Evolutionary conservation across 345 rosid genomes (phyloP), one percentile per base, ranked within the genome.

Genomic region (Litchi chinensis): DNA sequence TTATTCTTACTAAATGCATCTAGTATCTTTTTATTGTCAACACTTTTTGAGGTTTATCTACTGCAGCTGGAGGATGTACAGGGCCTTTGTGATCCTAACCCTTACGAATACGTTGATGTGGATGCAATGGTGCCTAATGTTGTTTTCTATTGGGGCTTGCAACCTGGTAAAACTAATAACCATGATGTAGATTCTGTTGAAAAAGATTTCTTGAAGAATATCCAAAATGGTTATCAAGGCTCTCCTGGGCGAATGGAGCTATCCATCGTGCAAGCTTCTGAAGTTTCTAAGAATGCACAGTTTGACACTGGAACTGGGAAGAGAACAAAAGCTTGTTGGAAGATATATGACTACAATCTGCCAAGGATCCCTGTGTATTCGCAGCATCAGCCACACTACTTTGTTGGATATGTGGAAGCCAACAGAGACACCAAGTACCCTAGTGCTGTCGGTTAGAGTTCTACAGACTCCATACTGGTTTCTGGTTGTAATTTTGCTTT

Each of bases 1-100:
- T 16, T 72, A 8, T 56, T 72, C 50, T 57, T 70, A 16, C 6
- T 28, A 39, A 60, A n/a, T 68, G 24, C 50, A 68, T 68, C 18
- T n/a, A 8, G 12, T 56, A 50, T 16, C 63, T 52, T 11, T 28
- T 43, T 28, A 44, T 60, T 67, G 26, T 76, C 41, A 40, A 71
- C 65, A 54, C 22, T 64, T 19, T 8, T 6, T 52, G 60, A 73
- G 65, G 66, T 71, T 66, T 40, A 37, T 70, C 19, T 76, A 3
- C 44, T 77, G 79, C 89, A 91, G 94, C 81, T 89, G 56, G 92
- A 89, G 80, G 86, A 74, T 72, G 76, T 86, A 48, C 90, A 83
- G 44, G 91, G 91, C 37, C 62, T 79, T 0, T 86, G 88, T 50
- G 94, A 91, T 71, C 94, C 94, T 59, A 89, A 85, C 80, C 87